phyloP scores from a whole-genome alignment of 805 yeast genomes.

The Cyberlindnera petersonii region DNA sequence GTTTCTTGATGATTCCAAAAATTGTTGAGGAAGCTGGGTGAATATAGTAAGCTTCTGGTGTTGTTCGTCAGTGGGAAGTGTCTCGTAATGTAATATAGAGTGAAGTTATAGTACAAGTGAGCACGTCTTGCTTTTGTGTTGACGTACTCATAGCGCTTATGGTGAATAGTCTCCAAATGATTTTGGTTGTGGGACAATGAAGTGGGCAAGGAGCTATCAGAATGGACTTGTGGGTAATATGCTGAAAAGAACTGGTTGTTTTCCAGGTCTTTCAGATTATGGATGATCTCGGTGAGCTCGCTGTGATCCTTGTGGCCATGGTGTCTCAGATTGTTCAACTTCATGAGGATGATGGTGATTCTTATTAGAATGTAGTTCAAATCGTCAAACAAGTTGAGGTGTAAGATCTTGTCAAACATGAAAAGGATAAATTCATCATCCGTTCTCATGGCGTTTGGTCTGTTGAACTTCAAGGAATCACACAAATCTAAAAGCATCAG shows the following conservation, averaged over 20 bases:
- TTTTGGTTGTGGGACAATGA: no score
- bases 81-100: slow-evolving; percentile 12
- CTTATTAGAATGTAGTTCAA: slow-evolving; percentile 20
- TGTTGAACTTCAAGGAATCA: slow-evolving; percentile 13
- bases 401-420: slow-evolving; percentile 14
- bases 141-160: slow-evolving; percentile 8
- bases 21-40: slow-evolving; percentile 5
- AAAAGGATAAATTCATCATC: slow-evolving; percentile 10
- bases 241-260: slow-evolving; percentile 18
- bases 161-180: no score
- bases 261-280: slow-evolving; percentile 20
- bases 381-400: slow-evolving; percentile 22
- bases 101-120: slow-evolving; percentile 21
- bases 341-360: slow-evolving; percentile 15
- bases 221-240: slow-evolving; percentile 14
- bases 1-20: slow-evolving; percentile 18
- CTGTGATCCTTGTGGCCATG: neutral
- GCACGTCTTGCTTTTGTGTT: slow-evolving; percentile 15
- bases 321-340: slow-evolving; percentile 19
- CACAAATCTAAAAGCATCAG: slow-evolving; percentile 21
- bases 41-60: neutral
- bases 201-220: slow-evolving; percentile 6
- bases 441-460: slow-evolving; percentile 10
- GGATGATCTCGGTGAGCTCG: slow-evolving; percentile 5
- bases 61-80: slow-evolving; percentile 8